Conservation (phyloP, 129 eudicot species). For the Smallanthus sonchifolius region DNA sequence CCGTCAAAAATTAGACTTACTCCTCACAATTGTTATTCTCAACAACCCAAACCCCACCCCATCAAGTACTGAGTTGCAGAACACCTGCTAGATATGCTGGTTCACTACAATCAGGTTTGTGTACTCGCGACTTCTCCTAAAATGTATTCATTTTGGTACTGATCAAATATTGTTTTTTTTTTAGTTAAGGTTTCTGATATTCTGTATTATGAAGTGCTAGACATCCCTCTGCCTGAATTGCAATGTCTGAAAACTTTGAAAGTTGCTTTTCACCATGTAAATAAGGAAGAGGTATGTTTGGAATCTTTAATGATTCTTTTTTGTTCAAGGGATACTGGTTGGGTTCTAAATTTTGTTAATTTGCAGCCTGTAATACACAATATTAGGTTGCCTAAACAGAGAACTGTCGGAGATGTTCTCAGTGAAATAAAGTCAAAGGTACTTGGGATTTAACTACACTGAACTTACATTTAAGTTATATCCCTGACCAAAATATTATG, state of each 20-base stretch:
- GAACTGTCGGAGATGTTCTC: slow-evolving; percentile 94
- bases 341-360: not conserved
- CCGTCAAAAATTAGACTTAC: slow-evolving; percentile 91
- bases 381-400: slow-evolving; percentile 79
- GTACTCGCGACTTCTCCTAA: not conserved
- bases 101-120: slow-evolving; percentile 83
- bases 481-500: not conserved
- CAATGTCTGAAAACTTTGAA: slow-evolving; percentile 84
- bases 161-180: not conserved
- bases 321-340: not conserved
- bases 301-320: not conserved
- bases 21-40: slow-evolving; percentile 92
- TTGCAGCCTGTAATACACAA: slow-evolving; percentile 72
- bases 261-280: slow-evolving; percentile 73
- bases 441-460: not conserved
- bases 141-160: not conserved
- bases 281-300: slow-evolving; percentile 67
- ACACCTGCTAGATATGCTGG: slow-evolving; percentile 80
- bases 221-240: slow-evolving; percentile 88
- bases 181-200: slow-evolving; percentile 69
- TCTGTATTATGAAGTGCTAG: slow-evolving; percentile 88
- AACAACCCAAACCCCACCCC: slow-evolving; percentile 85
- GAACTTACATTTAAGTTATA: not conserved
- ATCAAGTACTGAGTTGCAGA: slow-evolving; percentile 72
- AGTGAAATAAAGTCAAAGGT: slow-evolving; percentile 85